Conservation (phyloP, 192 early-diverging fungal genomes). For the Phycomyces blakesleeanus region DNA sequence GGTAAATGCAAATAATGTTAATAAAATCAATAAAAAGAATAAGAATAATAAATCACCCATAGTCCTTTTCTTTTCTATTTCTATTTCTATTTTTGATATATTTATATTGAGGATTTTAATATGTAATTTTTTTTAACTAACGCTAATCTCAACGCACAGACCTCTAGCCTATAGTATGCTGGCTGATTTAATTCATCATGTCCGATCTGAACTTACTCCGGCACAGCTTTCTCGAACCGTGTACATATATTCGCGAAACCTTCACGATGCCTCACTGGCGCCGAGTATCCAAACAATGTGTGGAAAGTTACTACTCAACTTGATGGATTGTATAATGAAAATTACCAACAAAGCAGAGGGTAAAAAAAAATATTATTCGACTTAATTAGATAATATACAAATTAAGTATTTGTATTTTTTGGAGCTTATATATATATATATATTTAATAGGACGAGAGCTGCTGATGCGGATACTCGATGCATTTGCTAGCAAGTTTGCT, state of each 20-base stretch:
- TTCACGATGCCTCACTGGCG: slow-evolving; percentile 89
- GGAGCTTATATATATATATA: no score
- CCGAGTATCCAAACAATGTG: slow-evolving; percentile 96
- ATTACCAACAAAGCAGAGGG: slow-evolving; percentile 60
- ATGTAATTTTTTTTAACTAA: background rate
- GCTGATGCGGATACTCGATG: slow-evolving; percentile 78
- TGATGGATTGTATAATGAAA: slow-evolving; percentile 83
- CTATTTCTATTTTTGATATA: no score
- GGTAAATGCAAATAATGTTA: slow-evolving; percentile 43
- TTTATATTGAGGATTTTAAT: background rate
- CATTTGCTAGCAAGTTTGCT: slow-evolving; percentile 76
- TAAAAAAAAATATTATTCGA: slow-evolving; percentile 3
- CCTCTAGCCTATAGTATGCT: slow-evolving; percentile 93
- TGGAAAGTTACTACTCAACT: slow-evolving; percentile 85
- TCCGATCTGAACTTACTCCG: slow-evolving; percentile 79
- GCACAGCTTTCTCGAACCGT: slow-evolving; percentile 80
- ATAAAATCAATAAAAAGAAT: background rate
- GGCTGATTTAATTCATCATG: slow-evolving; percentile 94
- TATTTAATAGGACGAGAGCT: slow-evolving; percentile 51
- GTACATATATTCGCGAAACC: slow-evolving; percentile 86
- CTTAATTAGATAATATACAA: no score
- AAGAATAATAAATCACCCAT: no score
- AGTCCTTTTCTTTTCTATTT: no score
- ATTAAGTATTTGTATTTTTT: no score
- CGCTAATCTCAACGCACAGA: slow-evolving; percentile 35